Percentiles rank a stretch among this genome's conserved stretches.
These are phyloP conservation scores for Metroxylon sagu DNA, from an alignment of 176 grass and related monocot genomes.

Conservation along the genomic window DNA sequence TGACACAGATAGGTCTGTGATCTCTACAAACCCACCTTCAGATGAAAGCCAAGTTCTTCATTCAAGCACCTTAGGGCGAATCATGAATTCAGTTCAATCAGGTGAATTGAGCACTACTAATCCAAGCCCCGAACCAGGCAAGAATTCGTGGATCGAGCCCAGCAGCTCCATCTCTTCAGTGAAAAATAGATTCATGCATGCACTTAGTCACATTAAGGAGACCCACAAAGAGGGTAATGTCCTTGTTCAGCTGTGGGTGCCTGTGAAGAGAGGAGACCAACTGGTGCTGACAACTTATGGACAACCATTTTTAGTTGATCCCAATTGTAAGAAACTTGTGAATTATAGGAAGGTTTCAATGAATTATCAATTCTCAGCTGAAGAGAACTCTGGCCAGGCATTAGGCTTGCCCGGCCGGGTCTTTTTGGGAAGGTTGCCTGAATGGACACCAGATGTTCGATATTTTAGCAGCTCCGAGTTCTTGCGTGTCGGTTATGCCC, in stretches of 20 bases:
- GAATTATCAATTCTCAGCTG: conserved; percentile 52
- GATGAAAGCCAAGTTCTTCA: background rate
- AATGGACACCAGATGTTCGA: conserved; percentile 91
- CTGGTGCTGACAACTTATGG: conserved; percentile 56
- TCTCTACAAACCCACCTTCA: background rate
- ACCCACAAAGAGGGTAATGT: conserved; percentile 42
- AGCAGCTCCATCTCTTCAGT: conserved; percentile 19
- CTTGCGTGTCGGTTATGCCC: conserved; percentile 47
- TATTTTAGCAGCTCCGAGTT: conserved; percentile 74
- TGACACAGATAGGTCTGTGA: background rate
- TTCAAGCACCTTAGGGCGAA: background rate
- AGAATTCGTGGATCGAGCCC: conserved; percentile 25
- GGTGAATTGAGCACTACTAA: background rate
- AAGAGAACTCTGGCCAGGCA: conserved; percentile 28
- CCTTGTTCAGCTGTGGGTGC: conserved; percentile 90
- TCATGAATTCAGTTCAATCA: background rate
- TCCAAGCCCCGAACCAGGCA: conserved; percentile 1
- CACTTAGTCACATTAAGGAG: conserved; percentile 48
- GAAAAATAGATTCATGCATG: conserved; percentile 49
- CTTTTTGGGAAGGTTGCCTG: conserved; percentile 64
- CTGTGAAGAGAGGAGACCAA: conserved; percentile 35
- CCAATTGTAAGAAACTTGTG: conserved; percentile 43
- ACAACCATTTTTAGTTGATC: conserved; percentile 65
- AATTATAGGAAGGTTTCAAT: conserved; percentile 68
- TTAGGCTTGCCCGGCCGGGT: conserved; percentile 76